Conservation (phyloP, 2,329 filamentous ascomycete species). For the Stromatinia cepivora region DNA sequence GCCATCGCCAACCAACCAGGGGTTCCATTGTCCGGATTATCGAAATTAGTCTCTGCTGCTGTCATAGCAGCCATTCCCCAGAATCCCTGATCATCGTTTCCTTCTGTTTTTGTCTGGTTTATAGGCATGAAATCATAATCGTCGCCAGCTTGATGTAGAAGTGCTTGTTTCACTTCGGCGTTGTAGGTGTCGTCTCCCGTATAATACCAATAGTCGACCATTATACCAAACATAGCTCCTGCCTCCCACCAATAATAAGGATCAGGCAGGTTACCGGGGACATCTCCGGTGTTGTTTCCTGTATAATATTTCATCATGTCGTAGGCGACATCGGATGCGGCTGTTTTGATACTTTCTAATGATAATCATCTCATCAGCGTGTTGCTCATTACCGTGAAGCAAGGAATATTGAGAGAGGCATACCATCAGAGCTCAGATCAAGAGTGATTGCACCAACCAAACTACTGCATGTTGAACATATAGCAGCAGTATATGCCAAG, state of each 20-base stretch:
- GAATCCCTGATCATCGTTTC: conserved; percentile 74
- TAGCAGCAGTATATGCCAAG: conserved; percentile 24
- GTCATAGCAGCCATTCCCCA: conserved; percentile 71
- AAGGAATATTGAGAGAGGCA: neutral
- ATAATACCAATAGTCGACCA: conserved; percentile 83
- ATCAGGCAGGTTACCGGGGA: conserved; percentile 50
- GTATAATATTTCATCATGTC: conserved; percentile 56
- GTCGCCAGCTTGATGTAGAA: conserved; percentile 72
- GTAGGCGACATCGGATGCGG: conserved; percentile 44
- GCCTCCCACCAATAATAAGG: conserved; percentile 48
- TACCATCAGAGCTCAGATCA: conserved; percentile 21
- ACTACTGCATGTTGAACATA: conserved; percentile 20
- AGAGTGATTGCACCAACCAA: conserved; percentile 21
- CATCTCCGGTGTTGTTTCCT: conserved; percentile 50
- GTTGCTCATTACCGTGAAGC: neutral
- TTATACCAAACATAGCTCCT: conserved; percentile 70
- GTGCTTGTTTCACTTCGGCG: conserved; percentile 55
- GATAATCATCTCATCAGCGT: neutral
- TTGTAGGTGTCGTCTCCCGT: conserved; percentile 73
- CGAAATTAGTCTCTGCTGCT: conserved; percentile 66
- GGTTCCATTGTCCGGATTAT: conserved; percentile 52
- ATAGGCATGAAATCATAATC: conserved; percentile 74
- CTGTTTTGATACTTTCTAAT: conserved; percentile 39
- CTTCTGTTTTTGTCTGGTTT: conserved; percentile 60
- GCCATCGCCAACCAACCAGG: conserved; percentile 71